These are phyloP conservation scores for Metschnikowia matae DNA, from an alignment of 805 yeast species.

Conservation along the genomic window DNA sequence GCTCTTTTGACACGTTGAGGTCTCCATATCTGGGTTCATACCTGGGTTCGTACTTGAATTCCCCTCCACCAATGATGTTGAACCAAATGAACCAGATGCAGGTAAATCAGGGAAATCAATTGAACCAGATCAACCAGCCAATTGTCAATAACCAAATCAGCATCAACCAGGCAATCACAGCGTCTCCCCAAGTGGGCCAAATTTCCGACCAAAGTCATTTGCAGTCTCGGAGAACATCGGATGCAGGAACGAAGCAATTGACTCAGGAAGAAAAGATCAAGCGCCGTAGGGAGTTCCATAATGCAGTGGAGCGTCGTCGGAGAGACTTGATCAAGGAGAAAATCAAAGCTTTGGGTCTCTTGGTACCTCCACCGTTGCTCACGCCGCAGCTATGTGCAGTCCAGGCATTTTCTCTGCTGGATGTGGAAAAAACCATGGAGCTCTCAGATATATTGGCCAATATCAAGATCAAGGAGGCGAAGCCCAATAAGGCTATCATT, in stretches of 20 bases:
- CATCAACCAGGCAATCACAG: too few species aligned
- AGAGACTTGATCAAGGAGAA: slow-evolving; percentile 87
- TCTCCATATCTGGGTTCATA: slow-evolving; percentile 31
- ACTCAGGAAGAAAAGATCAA: slow-evolving; percentile 67
- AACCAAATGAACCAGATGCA: not conserved
- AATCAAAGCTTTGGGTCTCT: slow-evolving; percentile 74
- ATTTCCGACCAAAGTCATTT: not conserved
- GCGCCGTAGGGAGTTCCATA: slow-evolving; percentile 83
- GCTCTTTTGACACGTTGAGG: slow-evolving; percentile 32
- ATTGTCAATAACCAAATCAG: too few species aligned
- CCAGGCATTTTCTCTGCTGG: slow-evolving; percentile 35
- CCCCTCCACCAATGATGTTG: slow-evolving; percentile 31
- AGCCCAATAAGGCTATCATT: slow-evolving; percentile 80
- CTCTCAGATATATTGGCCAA: slow-evolving; percentile 33
- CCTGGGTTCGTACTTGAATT: slow-evolving; percentile 31
- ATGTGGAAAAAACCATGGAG: slow-evolving; percentile 28
- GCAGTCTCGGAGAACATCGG: slow-evolving; percentile 6
- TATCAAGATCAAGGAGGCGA: slow-evolving; percentile 55
- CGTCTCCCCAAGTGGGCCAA: slow-evolving; percentile 9
- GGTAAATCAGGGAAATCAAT: too few species aligned
- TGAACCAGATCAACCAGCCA: too few species aligned
- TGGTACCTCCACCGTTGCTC: slow-evolving; percentile 74
- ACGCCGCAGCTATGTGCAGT: slow-evolving; percentile 44
- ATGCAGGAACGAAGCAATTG: slow-evolving; percentile 32
- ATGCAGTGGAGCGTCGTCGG: slow-evolving; percentile 90